Evolutionary conservation across 2,329 filamentous ascomycete genomes (phyloP), one percentile per base, ranked within the genome.

Genomic region (Aspergillus piperis): DNA sequence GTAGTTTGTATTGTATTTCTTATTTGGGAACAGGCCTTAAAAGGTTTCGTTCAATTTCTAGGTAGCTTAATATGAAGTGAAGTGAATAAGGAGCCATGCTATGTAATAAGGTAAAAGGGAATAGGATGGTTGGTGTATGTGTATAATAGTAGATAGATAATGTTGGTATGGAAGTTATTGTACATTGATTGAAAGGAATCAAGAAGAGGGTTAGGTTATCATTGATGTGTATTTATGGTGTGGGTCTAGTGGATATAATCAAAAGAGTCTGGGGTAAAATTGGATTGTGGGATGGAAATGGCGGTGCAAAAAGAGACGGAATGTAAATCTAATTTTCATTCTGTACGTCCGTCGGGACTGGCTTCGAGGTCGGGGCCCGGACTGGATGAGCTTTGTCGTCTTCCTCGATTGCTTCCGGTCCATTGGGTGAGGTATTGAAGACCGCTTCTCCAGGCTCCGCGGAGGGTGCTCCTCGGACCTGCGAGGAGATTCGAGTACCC

Each of bases 401-500:
- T 21, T 30, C 44, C 32, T 27, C 53, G 60, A 6, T 36, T 36
- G 8, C 15, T 44, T 5, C 62, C 61, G n/a, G 65, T 69, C 64
- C 70, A 67, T 53, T 64, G 66, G 21, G 65, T 58, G 10, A 74
- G 54, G 55, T 67, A 71, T 19, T 62, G 66, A 27, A 68, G 58
- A 17, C 71, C 60, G 50, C 63, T 64, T 60, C 60, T 62, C 73
- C 72, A 75, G 3, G 64, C 69, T 10, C 52, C 62, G 25, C 58
- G 13, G 11, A 74, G 51, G 27, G 66, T 54, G 54, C 65, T 72
- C 60, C 67, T 73, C 65, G 72, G 59, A 15, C 69, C 70, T 32
- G 65, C 68, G 63, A 75, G 67, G 64, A 68, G 54, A 23, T 65
- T 57, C 8, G 49, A 27, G 21, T 41, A 42, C 7, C 53, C 58